Evolutionary conservation across 2,329 filamentous ascomycete genomes (phyloP).

Genomic region (Aureobasidium sp.): DNA sequence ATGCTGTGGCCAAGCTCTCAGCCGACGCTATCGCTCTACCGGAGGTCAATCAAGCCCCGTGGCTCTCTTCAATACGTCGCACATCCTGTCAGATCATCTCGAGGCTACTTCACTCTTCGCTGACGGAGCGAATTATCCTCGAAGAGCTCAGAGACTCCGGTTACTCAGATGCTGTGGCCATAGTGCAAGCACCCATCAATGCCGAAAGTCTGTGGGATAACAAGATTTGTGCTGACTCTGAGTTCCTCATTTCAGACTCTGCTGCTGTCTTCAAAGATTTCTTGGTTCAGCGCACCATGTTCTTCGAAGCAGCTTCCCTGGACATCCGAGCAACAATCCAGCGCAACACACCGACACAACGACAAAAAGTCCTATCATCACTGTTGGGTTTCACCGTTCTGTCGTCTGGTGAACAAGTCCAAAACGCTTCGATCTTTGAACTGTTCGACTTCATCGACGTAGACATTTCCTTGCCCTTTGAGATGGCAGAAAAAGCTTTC

Average conservation of each 20-base stretch:
- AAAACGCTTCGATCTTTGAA: slow-evolving; percentile 75
- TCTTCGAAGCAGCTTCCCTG: slow-evolving; percentile 76
- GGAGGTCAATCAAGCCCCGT: slow-evolving; percentile 53
- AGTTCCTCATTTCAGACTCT: slow-evolving; percentile 62
- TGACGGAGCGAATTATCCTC: slow-evolving; percentile 69
- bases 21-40: slow-evolving; percentile 59
- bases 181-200: slow-evolving; percentile 62
- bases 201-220: slow-evolving; percentile 68
- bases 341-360: slow-evolving; percentile 51
- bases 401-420: slow-evolving; percentile 56
- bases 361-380: slow-evolving; percentile 45
- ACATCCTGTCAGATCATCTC: slow-evolving; percentile 51
- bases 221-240: slow-evolving; percentile 47
- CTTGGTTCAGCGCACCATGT: slow-evolving; percentile 64
- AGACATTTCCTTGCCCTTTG: slow-evolving; percentile 42
- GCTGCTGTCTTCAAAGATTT: slow-evolving; percentile 68
- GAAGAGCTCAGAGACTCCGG: slow-evolving; percentile 68
- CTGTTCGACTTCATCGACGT: slow-evolving; percentile 84
- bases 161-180: slow-evolving; percentile 69
- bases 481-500: slow-evolving; percentile 45
- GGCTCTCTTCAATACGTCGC: slow-evolving; percentile 41
- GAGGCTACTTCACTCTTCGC: slow-evolving; percentile 72
- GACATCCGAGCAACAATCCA: slow-evolving; percentile 74
- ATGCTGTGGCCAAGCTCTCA: slow-evolving; percentile 66
- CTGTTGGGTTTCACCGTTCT: slow-evolving; percentile 69